phyloP scores from a whole-genome alignment of 2,329 filamentous ascomycete species.

The Arthrobotrys entomopaga region DNA sequence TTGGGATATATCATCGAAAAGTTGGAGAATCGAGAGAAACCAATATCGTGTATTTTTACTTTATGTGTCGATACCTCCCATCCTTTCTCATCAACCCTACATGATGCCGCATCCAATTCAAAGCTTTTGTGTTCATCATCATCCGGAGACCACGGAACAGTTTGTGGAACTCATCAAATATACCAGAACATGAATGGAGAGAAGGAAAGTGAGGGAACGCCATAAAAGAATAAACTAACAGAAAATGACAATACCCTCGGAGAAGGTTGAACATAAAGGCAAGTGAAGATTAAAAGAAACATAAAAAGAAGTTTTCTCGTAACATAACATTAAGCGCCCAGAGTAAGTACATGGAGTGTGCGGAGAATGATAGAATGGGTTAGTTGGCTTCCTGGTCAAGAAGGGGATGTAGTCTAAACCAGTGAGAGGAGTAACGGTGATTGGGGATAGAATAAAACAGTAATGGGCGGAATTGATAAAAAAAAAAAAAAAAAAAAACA shows the following conservation, averaged over 20 bases:
- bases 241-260: slow-evolving; percentile 18
- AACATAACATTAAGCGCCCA: slow-evolving; percentile 27
- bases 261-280: slow-evolving; percentile 28
- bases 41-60: slow-evolving; percentile 22
- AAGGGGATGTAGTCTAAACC: too few relatives aligned
- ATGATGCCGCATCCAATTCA: slow-evolving; percentile 27
- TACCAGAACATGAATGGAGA: slow-evolving; percentile 34
- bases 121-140: slow-evolving; percentile 37
- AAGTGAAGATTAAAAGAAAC: slow-evolving; percentile 46
- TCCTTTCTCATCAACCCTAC: slow-evolving; percentile 43
- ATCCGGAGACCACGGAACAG: slow-evolving; percentile 24
- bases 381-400: too few relatives aligned
- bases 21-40: neutral
- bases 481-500: neutral
- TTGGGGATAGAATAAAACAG: neutral
- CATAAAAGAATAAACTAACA: slow-evolving; percentile 33
- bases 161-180: slow-evolving; percentile 20
- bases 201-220: slow-evolving; percentile 28
- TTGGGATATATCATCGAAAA: too few relatives aligned
- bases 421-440: too few relatives aligned
- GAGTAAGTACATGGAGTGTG: slow-evolving; percentile 18
- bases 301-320: slow-evolving; percentile 21
- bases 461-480: slow-evolving; percentile 19
- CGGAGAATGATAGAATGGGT: neutral
- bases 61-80: slow-evolving; percentile 30